Percentiles rank a stretch among this genome's conserved stretches.
These are phyloP conservation scores for Mortierella sp. DNA, from an alignment of 371 early-diverging fungal species.

Conservation along the genomic window DNA sequence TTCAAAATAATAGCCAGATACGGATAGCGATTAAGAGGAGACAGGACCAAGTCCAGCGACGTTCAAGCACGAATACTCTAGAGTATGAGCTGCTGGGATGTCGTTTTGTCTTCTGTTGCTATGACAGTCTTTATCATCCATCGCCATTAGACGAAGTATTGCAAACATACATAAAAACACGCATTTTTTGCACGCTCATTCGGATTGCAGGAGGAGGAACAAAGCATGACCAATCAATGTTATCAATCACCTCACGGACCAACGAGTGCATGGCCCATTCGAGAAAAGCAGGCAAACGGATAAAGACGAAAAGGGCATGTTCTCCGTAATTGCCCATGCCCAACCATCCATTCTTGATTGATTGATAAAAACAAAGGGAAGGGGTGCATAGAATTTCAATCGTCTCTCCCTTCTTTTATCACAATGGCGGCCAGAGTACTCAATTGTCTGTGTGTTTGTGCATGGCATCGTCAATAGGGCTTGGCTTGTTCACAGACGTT, in stretches of 20 bases:
- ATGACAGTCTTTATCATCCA: neutral
- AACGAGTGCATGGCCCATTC: neutral
- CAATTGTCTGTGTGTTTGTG: neutral
- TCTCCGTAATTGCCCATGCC: neutral
- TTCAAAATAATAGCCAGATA: slow-evolving; percentile 6
- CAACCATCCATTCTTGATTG: neutral
- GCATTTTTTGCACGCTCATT: neutral
- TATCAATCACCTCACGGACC: slow-evolving; percentile 1
- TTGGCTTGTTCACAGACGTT: no score
- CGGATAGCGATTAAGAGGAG: slow-evolving; percentile 15
- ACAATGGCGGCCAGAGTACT: neutral
- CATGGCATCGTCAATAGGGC: neutral
- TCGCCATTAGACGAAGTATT: neutral
- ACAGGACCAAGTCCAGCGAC: neutral
- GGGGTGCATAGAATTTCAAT: neutral
- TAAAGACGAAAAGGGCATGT: neutral
- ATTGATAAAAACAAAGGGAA: neutral
- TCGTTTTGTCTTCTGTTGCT: neutral
- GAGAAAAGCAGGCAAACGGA: neutral
- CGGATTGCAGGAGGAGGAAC: neutral
- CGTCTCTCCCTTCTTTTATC: neutral
- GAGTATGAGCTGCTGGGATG: neutral
- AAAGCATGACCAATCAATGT: neutral
- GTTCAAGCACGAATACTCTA: no score
- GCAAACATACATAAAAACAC: neutral